These are phyloP conservation scores for Hydrangea macrophylla DNA, from an alignment of 148 eudicot species.

Conservation along the genomic window DNA sequence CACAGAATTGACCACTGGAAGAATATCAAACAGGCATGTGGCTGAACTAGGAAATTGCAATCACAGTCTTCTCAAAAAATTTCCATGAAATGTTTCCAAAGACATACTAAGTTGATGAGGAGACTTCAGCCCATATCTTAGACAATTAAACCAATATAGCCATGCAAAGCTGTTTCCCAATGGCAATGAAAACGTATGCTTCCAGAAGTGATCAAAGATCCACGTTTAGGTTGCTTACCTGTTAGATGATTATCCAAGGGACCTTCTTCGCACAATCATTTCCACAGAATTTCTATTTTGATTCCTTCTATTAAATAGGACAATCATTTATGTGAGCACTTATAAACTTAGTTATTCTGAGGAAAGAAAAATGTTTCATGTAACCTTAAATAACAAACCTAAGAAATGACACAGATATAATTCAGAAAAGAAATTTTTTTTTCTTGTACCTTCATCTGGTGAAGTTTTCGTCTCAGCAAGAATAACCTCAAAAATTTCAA, in stretches of 20 bases:
- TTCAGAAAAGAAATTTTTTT: too few species aligned
- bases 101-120: too few species aligned
- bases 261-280: neutral
- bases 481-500: slow-evolving; percentile 79
- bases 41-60: neutral
- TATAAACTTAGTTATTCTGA: too few species aligned
- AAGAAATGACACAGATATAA: too few species aligned
- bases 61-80: too few species aligned
- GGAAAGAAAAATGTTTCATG: too few species aligned
- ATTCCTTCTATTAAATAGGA: neutral
- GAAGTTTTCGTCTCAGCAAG: slow-evolving; percentile 73
- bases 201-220: neutral
- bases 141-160: too few species aligned
- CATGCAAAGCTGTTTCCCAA: neutral
- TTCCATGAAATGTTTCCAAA: too few species aligned
- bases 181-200: neutral
- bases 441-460: slow-evolving; percentile 66
- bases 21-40: neutral
- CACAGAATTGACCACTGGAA: neutral
- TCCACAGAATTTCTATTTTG: neutral
- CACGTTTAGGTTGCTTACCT: neutral
- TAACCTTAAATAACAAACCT: too few species aligned
- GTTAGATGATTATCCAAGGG: neutral
- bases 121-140: too few species aligned
- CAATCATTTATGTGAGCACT: too few species aligned